phyloP scores from a whole-genome alignment of 83 land plant genomes.

The Isoetes engelmannii region DNA sequence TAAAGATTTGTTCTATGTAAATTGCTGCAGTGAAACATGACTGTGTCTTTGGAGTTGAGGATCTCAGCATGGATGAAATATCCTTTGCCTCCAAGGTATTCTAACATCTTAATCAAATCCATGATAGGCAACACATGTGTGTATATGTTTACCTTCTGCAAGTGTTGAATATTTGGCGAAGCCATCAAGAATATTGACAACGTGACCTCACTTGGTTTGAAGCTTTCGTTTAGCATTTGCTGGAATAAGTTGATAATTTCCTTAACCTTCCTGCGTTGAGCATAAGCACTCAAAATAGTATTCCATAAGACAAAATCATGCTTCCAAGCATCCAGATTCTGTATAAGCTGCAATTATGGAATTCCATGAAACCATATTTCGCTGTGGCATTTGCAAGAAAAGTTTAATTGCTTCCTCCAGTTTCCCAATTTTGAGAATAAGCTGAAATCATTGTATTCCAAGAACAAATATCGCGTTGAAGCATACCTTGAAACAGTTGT shows the following conservation, averaged over 20 bases:
- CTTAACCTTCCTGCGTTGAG: not conserved
- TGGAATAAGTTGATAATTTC: not conserved
- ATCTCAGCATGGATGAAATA: slow-evolving; percentile 61
- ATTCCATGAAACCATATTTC: no score
- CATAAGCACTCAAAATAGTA: not conserved
- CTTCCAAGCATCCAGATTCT: not conserved
- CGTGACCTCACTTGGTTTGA: not conserved
- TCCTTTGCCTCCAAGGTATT: slow-evolving; percentile 47
- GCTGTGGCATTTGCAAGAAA: no score
- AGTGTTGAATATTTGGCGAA: not conserved
- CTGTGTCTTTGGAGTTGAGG: slow-evolving; percentile 82
- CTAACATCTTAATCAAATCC: not conserved
- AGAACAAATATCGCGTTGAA: no score
- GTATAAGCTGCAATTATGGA: not conserved
- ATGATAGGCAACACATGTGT: not conserved
- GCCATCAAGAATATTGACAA: not conserved
- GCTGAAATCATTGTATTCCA: no score
- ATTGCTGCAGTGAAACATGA: slow-evolving; percentile 75
- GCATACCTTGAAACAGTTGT: no score
- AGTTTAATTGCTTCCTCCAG: no score
- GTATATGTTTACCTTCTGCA: not conserved
- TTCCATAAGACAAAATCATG: not conserved
- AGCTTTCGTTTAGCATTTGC: not conserved
- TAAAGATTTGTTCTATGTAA: no score
- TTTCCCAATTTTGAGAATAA: no score